These are phyloP conservation scores for Xanthoconium stramineum DNA, from an alignment of 768 basidiomycete genomes.

Conservation along the genomic window DNA sequence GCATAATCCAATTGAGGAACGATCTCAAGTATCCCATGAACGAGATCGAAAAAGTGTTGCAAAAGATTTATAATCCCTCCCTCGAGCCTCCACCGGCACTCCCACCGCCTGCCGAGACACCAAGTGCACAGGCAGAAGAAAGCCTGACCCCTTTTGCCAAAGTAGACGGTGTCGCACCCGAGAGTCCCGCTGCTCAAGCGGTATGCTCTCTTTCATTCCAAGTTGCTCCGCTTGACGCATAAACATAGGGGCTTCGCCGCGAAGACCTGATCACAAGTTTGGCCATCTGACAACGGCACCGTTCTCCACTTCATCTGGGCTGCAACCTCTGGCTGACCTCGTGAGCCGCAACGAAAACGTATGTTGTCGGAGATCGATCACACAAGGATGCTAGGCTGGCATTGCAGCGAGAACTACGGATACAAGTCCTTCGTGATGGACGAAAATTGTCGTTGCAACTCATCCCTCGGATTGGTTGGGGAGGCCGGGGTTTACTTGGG, in stretches of 20 bases:
- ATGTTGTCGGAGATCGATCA: slow-evolving; percentile 24
- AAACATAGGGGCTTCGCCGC: slow-evolving; percentile 56
- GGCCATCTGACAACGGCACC: slow-evolving; percentile 55
- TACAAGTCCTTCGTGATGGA: slow-evolving; percentile 55
- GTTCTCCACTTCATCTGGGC: slow-evolving; percentile 44
- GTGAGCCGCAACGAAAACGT: slow-evolving; percentile 81
- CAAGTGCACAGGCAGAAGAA: slow-evolving; percentile 16
- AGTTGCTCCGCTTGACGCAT: not conserved
- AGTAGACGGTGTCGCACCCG: slow-evolving; percentile 77
- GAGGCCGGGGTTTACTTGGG: slow-evolving; percentile 84
- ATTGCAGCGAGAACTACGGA: slow-evolving; percentile 51
- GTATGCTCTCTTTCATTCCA: slow-evolving; percentile 42
- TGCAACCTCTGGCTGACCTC: slow-evolving; percentile 70
- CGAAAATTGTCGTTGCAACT: slow-evolving; percentile 50
- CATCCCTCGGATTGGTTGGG: slow-evolving; percentile 76
- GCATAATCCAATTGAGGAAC: slow-evolving; percentile 79
- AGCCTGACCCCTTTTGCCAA: slow-evolving; percentile 61
- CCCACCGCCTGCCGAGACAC: slow-evolving; percentile 22
- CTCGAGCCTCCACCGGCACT: slow-evolving; percentile 1
- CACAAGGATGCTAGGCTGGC: not conserved
- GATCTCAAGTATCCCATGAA: slow-evolving; percentile 67
- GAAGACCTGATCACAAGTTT: slow-evolving; percentile 74
- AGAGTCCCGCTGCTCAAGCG: slow-evolving; percentile 79
- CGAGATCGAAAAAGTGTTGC: slow-evolving; percentile 63
- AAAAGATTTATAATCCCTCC: slow-evolving; percentile 60